A percentile compares a stretch with the other conserved stretches of the same genome.
phyloP scores from a whole-genome alignment of 129 eudicot species.

The carrot (Daucus carota) region DH1_v3.0 NC_030382.2:54566501-54567000 shows the following conservation, averaged over 20 bases:
- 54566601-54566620: not conserved
- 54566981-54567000: slow-evolving; percentile 85
- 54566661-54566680: not conserved
- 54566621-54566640: not conserved
- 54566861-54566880: slow-evolving; percentile 71
- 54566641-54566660: not conserved
- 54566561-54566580: not conserved
- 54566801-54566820: slow-evolving; percentile 80
- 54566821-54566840: slow-evolving; percentile 78
- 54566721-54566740: not conserved
- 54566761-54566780: not conserved
- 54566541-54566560: not conserved
- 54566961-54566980: slow-evolving; percentile 91
- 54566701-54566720: not conserved
- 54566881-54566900: slow-evolving; percentile 63
- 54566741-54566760: not conserved
- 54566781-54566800: slow-evolving; percentile 31
- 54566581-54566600: not conserved
- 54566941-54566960: slow-evolving; percentile 98
- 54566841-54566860: slow-evolving; percentile 50
- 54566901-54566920: slow-evolving; percentile 45
- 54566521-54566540: not conserved
- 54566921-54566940: slow-evolving; percentile 86
- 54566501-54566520: not conserved
- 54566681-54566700: not conserved